phyloP scores from a whole-genome alignment of 129 eudicot genomes.

The Dittrichia graveolens region DNA sequence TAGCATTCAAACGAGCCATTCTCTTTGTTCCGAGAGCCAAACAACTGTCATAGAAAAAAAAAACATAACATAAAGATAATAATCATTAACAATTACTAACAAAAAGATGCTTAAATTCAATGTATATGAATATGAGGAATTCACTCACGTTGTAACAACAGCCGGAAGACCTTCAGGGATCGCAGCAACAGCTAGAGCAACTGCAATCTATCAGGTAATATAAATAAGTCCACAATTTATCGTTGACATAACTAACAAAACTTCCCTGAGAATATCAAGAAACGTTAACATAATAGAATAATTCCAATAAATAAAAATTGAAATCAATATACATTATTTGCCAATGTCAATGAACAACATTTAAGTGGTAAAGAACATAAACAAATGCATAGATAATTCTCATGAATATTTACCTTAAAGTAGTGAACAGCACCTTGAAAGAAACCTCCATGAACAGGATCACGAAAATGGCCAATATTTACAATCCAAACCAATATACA shows the following conservation, averaged over 20 bases:
- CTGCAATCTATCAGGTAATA: conserved; percentile 72
- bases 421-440: conserved; percentile 95
- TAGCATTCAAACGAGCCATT: conserved; percentile 98
- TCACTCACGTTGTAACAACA: conserved; percentile 95
- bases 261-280: conserved; percentile 1
- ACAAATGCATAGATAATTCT: background rate
- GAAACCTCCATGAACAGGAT: conserved; percentile 97
- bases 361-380: conserved; percentile 9
- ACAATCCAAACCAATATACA: conserved; percentile 95
- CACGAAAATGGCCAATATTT: conserved; percentile 96
- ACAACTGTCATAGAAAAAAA: conserved; percentile 65
- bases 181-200: conserved; percentile 99
- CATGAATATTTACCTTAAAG: conserved; percentile 72
- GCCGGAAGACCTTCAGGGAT: conserved; percentile 99
- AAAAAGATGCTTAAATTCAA: background rate
- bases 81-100: conserved; percentile 12
- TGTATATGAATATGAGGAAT: background rate
- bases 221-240: background rate
- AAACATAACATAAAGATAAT: background rate
- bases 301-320: background rate
- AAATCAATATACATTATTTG: too few relatives aligned
- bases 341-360: conserved; percentile 4
- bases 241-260: background rate
- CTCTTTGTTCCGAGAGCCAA: conserved; percentile 99
- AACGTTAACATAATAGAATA: conserved; percentile 6